These are phyloP conservation scores for Amphibolis antarctica DNA, from an alignment of 106 monocot genomes.

Conservation along the genomic window DNA sequence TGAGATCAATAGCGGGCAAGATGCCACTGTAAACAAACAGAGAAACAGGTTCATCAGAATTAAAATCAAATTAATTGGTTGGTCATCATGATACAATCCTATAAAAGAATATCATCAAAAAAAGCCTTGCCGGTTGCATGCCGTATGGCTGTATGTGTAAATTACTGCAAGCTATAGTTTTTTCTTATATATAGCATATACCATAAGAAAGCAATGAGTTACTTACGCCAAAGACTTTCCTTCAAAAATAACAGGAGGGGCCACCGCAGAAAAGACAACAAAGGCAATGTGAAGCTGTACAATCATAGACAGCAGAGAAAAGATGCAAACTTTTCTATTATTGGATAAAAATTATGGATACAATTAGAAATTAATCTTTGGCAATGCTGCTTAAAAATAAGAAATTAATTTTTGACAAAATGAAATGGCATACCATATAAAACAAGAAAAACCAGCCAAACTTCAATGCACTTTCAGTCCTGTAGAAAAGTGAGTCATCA, in stretches of 20 bases:
- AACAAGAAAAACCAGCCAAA: slow-evolving; percentile 88
- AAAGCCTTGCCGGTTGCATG: not conserved
- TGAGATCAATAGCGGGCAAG: slow-evolving; percentile 26
- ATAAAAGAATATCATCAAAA: not conserved
- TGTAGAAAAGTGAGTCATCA: slow-evolving; percentile 25
- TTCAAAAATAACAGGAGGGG: slow-evolving; percentile 26
- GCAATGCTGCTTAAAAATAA: not conserved
- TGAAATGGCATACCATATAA: slow-evolving; percentile 47
- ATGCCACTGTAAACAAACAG: slow-evolving; percentile 18
- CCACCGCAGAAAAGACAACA: slow-evolving; percentile 24
- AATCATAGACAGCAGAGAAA: not conserved
- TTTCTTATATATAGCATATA: too few species aligned
- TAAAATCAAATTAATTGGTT: not conserved
- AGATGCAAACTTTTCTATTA: too few species aligned
- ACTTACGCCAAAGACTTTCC: slow-evolving; percentile 41
- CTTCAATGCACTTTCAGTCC: slow-evolving; percentile 86
- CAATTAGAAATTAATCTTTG: not conserved
- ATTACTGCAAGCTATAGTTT: too few species aligned
- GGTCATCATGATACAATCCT: not conserved
- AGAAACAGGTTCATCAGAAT: not conserved
- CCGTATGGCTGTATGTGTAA: not conserved
- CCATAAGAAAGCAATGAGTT: not conserved
- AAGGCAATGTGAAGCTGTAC: slow-evolving; percentile 23
- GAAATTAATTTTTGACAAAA: not conserved
- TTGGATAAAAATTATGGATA: not conserved